Evolutionary conservation across 805 yeast species (phyloP).

Genomic region (Hanseniaspora meyeri): DNA sequence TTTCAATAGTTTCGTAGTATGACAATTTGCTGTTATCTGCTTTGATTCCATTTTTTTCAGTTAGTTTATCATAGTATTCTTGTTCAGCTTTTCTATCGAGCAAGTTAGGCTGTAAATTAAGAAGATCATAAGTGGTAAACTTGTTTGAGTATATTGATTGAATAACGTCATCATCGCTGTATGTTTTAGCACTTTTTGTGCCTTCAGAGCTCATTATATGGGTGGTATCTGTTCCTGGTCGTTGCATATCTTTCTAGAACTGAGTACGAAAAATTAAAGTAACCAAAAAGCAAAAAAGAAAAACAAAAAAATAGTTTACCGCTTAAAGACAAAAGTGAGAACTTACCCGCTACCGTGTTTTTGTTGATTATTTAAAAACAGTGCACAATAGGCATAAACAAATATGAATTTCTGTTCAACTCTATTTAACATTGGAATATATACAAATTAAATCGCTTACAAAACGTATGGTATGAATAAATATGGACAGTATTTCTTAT

Average conservation of each 20-base stretch:
- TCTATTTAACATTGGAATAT: background rate
- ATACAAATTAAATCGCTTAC: conserved; percentile 23
- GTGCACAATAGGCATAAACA: too few species aligned
- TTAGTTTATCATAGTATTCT: background rate
- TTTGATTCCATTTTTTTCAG: background rate
- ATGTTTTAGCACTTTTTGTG: background rate
- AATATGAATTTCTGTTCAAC: too few species aligned
- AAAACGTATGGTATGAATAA: conserved; percentile 79
- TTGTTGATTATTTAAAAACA: too few species aligned
- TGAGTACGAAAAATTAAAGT: background rate
- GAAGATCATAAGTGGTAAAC: background rate
- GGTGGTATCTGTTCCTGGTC: background rate
- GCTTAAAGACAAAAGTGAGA: background rate
- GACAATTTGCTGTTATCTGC: background rate
- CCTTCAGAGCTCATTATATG: background rate
- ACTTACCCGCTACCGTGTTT: too few species aligned
- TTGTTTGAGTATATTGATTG: conserved; percentile 10
- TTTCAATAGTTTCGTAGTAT: conserved; percentile 7
- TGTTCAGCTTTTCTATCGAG: conserved; percentile 1
- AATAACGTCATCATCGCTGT: conserved; percentile 4
- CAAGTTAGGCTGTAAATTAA: conserved; percentile 1
- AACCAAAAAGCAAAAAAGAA: background rate
- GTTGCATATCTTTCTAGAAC: too few species aligned
- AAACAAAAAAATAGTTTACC: background rate
- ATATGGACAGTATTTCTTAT: conserved; percentile 79